A percentile compares a stretch with the other conserved stretches of the same genome.
Conservation (phyloP, 441 rosid genomes). For the Melastoma candidum region DNA sequence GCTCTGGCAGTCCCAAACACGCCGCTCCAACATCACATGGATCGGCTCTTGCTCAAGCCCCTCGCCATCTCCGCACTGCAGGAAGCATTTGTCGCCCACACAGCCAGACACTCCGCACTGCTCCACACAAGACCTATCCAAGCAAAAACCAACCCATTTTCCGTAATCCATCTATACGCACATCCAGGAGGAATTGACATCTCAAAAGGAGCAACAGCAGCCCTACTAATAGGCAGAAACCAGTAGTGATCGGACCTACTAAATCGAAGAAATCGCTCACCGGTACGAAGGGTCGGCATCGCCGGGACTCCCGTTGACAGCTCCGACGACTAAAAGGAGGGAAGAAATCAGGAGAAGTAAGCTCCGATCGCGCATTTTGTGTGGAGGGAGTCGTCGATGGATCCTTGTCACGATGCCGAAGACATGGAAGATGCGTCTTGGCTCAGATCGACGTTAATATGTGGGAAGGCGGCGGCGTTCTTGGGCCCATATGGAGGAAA, state of each 20-base stretch:
- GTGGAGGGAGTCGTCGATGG: conserved; percentile 29
- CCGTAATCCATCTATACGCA: no score
- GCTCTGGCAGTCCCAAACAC: conserved; percentile 54
- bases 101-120: conserved; percentile 74
- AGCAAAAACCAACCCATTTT: conserved; percentile 1
- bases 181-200: no score
- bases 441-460: no score
- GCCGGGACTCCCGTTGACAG: background rate
- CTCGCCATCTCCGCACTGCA: conserved; percentile 59
- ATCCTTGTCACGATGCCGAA: conserved; percentile 3
- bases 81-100: conserved; percentile 62
- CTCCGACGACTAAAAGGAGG: conserved; percentile 21
- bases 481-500: no score
- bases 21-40: conserved; percentile 58
- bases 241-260: no score
- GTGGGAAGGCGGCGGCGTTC: no score
- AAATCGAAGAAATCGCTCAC: no score
- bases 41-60: conserved; percentile 79
- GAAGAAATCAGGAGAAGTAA: conserved; percentile 27
- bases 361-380: background rate
- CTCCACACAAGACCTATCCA: conserved; percentile 59
- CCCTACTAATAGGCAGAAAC: no score
- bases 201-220: no score
- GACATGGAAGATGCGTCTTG: background rate
- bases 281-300: no score